These are phyloP conservation scores for Candida nonsorbophila DNA, from an alignment of 805 yeast genomes.

Conservation along the genomic window DNA sequence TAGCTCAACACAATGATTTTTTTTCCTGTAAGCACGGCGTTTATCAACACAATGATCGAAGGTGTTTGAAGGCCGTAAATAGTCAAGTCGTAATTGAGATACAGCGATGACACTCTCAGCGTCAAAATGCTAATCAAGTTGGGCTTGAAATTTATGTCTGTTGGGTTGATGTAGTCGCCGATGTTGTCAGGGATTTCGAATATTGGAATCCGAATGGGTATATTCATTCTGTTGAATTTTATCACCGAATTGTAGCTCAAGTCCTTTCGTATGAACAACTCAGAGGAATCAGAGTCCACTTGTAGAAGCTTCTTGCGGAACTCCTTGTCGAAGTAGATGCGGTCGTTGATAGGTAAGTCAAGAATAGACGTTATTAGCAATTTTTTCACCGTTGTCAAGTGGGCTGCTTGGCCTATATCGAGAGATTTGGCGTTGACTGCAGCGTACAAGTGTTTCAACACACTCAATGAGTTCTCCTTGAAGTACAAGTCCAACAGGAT, in stretches of 20 bases:
- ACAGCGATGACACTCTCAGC: slow-evolving; percentile 27
- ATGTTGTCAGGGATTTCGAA: slow-evolving; percentile 35
- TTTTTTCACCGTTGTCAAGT: slow-evolving; percentile 28
- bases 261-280: slow-evolving; percentile 37
- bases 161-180: slow-evolving; percentile 41
- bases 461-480: slow-evolving; percentile 11
- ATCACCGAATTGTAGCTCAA: slow-evolving; percentile 36
- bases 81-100: slow-evolving; percentile 42
- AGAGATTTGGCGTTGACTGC: slow-evolving; percentile 29
- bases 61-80: slow-evolving; percentile 53
- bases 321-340: slow-evolving; percentile 32
- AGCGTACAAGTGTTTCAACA: slow-evolving; percentile 22
- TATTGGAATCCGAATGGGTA: slow-evolving; percentile 41
- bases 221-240: slow-evolving; percentile 34
- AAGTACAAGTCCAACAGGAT: slow-evolving; percentile 49
- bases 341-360: slow-evolving; percentile 38
- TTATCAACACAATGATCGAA: slow-evolving; percentile 29
- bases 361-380: slow-evolving; percentile 36
- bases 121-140: slow-evolving; percentile 30
- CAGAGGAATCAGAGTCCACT: slow-evolving; percentile 14
- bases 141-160: slow-evolving; percentile 37
- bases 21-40: slow-evolving; percentile 35
- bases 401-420: slow-evolving; percentile 3
- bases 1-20: slow-evolving; percentile 32
- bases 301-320: slow-evolving; percentile 29